A percentile compares a stretch with the other conserved stretches of the same genome.
phyloP scores from a whole-genome alignment of 306 rosid species.

The Hippophae gyantsensis region DNA sequence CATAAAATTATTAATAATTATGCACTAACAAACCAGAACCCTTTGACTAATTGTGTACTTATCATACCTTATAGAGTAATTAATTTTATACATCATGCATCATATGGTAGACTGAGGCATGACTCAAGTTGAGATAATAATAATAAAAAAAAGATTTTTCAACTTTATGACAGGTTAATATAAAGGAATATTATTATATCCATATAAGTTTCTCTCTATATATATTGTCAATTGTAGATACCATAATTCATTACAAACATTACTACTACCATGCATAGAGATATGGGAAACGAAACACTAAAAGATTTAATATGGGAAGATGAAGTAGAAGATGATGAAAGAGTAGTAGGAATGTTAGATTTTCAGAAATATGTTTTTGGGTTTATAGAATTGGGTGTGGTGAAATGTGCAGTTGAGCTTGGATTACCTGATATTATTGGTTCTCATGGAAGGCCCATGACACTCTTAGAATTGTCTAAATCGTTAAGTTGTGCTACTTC shows the following conservation, averaged over 20 bases:
- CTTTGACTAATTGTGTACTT: too few relatives aligned
- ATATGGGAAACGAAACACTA: conserved; percentile 13
- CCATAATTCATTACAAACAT: not conserved
- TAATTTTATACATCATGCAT: too few relatives aligned
- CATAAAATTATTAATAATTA: too few relatives aligned
- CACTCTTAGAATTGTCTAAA: conserved; percentile 39
- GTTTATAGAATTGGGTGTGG: conserved; percentile 42
- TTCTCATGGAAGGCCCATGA: conserved; percentile 36
- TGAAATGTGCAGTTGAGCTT: conserved; percentile 62
- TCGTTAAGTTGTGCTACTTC: conserved; percentile 26
- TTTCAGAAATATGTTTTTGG: conserved; percentile 49
- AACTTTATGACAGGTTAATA: too few relatives aligned
- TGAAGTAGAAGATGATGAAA: conserved; percentile 19
- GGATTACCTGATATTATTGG: conserved; percentile 56
- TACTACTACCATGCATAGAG: not conserved
- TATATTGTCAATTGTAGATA: too few relatives aligned
- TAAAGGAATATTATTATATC: too few relatives aligned
- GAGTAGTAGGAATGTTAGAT: conserved; percentile 22
- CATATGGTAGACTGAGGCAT: too few relatives aligned
- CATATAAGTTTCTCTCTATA: too few relatives aligned
- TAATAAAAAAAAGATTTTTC: too few relatives aligned
- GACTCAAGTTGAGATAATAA: too few relatives aligned
- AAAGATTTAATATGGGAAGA: not conserved
- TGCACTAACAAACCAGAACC: too few relatives aligned
- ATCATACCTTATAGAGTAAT: too few relatives aligned